Base-by-base conservation (phyloP, 2,329 filamentous ascomycete genomes). In the Phaeophleospora eucalypticola region DNA sequence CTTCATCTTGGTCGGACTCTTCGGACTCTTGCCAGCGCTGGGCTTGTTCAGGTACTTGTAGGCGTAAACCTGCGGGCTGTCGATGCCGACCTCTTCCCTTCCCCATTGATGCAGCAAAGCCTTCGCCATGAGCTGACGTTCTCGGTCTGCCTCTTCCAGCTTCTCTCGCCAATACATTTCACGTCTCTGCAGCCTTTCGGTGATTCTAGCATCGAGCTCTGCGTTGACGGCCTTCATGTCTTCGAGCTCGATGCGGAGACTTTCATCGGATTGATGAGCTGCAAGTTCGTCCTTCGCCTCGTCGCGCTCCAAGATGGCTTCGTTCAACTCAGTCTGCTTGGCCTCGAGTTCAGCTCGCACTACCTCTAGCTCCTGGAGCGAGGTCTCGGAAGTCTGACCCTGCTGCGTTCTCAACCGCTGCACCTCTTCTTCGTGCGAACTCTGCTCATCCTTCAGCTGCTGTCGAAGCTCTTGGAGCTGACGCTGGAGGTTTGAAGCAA, bases 31-130 rank as follows among this genome's bases (percentile, higher is more conserved):
- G n/a, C 34, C 34, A 16, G 14, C 7, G 8, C 8, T 8, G 15
- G 36, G 3, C 36, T 19, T 17, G 27, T 35, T 42, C 14, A 34
- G 12, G 16, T 58, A 68, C 51, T 58, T 60, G 49, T 68, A 70
- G 24, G 49, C 52, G 43, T 63, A 69, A 47, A 45, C 53, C 53
- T 69, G 67, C 47, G 57, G 56, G 24, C 52, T 56, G 6, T 53
- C 57, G 15, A 56, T 52, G 0, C 66, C 67, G 16, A 61, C 59
- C 44, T 70, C 67, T 42, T 66, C 63, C 34, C 85, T 80, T 60
- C 94, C 88, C 90, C 90, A 95, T 53, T 89, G 86, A 53, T 86
- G 78, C 68, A 90, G 82, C 41, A 95, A 72, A 36, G 84, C 80
- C 41, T 64, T 64, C 4, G 54, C 60, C 60, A 68, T 60, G 0